Evolutionary conservation across 371 early-diverging fungal genomes (phyloP), one percentile per base, ranked within the genome.

Genomic region (Choanephora cucurbitarum): DNA sequence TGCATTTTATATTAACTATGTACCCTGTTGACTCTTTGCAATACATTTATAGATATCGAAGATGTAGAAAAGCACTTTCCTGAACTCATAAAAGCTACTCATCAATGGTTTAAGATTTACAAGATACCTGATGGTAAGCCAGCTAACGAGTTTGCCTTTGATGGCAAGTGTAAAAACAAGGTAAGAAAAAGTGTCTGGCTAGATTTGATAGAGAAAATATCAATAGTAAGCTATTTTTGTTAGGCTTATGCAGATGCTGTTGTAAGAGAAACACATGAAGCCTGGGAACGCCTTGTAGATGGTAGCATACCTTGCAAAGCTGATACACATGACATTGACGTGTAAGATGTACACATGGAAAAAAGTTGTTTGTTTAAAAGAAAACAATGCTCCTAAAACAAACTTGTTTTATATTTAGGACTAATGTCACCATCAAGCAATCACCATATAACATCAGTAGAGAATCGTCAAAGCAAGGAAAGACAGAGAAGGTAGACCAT

Each of bases 91-190:
- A 88, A 93, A 47, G 95, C 95, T 34, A 97, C 99, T 17, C 91
- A 91, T 69, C 95, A 97, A 70, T 99, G 99, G 99, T 99, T 99
- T 90, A 91, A 95, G 66, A 91, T 96, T 73, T 99, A 99, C 89
- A 99, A 99, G 85, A 92, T 99, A 74, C 99, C 99, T 32, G 99
- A 99, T 83, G 98, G 98, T 55, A 99, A 99, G 85, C 93, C 94
- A 53, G 93, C 92, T 70, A 99, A 99, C 83, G 77, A 90, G 74
- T 99, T 99, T 82, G 99, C 98, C 28, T 96, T 99, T 79, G 77
- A 83, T 67, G 99, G 98, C 46, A 80, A 92, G 73, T 92, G 90
- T 70, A 89, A 90, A 76, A 83, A 91, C 79, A 91, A 80, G 69
- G 85, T 82, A 59, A 17, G 21, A 31, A 17, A 32, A 17, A 44